Base-by-base conservation (phyloP, 1,139 yeast species). In the Geotrichum klebahnii region DNA sequence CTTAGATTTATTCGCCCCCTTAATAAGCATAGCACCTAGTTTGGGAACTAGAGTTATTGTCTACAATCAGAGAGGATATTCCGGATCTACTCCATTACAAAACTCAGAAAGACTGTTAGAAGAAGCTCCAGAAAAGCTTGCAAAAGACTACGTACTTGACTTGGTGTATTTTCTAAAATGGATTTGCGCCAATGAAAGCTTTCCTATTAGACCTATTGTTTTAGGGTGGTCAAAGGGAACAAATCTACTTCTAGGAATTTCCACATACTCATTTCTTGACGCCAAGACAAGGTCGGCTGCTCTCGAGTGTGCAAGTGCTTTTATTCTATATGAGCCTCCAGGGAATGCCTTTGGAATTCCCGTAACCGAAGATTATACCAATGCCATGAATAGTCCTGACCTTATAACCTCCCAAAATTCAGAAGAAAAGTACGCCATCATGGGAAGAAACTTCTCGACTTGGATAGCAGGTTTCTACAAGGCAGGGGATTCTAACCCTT, bases 131-230 rank as follows among this genome's bases (percentile, higher is more conserved):
- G 47, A 23, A 14, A 10, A 24, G 10, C 10, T 45, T n/a, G 37
- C 49, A 16, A 24, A 20, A 14, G 47, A 42, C 14, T 46, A 46
- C 28, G 42, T 59, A 57, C 29, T 60, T 42, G 12, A 67, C 54
- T 5, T 28, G 49, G 2, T 56, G 32, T 39, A 61, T 65, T 20
- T 51, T 39, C 2, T 50, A 35, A 22, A 66, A 48, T 5, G 20
- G 14, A 16, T 22, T 31, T 16, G 14, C 9, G 38, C 6, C 4
- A 19, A 32, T 4, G 17, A n/a, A 17, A 14, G 26, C 17, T 22
- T 36, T 37, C 43, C 46, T 17, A 16, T 29, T 20, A 42, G 19
- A 14, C 44, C 46, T 2, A 42, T 43, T 2, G 35, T 46, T 17
- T 16, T 46, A 26, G 49, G 49, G 3, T 46, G 49, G 49, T 46